phyloP scores from a whole-genome alignment of 805 yeast genomes.

The Wickerhamiella occidentalis region DNA sequence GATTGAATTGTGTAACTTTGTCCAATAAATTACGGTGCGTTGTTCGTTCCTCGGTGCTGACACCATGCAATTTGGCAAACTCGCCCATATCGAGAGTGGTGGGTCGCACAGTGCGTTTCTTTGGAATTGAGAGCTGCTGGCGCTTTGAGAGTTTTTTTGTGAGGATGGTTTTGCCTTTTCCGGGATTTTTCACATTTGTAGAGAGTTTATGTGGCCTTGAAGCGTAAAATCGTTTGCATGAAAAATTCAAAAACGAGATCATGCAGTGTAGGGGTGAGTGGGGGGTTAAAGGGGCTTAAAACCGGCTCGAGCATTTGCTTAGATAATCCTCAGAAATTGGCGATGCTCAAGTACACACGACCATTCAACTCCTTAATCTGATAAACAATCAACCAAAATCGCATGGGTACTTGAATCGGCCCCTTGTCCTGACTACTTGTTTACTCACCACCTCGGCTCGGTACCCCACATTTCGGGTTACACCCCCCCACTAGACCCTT shows the following conservation, averaged over 20 bases:
- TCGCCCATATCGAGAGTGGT: conserved; percentile 26
- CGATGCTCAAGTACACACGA: too few relatives aligned
- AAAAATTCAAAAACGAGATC: neutral
- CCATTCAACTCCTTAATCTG: too few relatives aligned
- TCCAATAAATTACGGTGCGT: conserved; percentile 31
- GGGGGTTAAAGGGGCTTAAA: neutral
- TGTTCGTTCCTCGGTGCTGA: conserved; percentile 22
- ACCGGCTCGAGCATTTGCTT: too few relatives aligned
- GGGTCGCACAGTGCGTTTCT: conserved; percentile 9
- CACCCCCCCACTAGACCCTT: neutral
- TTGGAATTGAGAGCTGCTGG: conserved; percentile 8
- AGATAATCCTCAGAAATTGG: too few relatives aligned
- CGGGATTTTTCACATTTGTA: conserved; percentile 14
- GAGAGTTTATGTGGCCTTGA: conserved; percentile 5
- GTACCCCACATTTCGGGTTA: neutral
- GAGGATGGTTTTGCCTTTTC: conserved; percentile 13
- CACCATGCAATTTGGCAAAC: conserved; percentile 23
- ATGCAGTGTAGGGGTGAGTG: neutral
- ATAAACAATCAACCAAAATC: too few relatives aligned
- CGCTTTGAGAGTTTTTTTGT: conserved; percentile 12
- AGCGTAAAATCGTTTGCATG: neutral
- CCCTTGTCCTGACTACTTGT: too few relatives aligned
- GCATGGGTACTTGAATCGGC: too few relatives aligned
- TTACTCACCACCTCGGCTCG: neutral
- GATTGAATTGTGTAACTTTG: conserved; percentile 52